Conservation (phyloP, 2,329 filamentous ascomycete species). For the Exserohilum rostratum region DNA sequence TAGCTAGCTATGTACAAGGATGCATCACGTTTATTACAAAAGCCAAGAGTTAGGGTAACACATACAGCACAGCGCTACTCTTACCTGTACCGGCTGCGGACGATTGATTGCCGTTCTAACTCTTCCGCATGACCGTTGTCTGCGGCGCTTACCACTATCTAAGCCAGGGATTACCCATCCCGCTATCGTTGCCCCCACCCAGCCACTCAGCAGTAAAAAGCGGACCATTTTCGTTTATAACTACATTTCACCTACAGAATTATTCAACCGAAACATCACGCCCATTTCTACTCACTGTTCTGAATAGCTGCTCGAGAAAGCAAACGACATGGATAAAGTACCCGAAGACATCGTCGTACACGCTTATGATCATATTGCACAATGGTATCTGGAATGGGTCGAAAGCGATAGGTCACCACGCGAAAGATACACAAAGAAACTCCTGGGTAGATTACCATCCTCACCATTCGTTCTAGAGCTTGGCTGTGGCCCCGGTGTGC, state of each 20-base stretch:
- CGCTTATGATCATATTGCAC: slow-evolving; percentile 11
- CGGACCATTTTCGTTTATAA: not conserved
- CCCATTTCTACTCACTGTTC: not conserved
- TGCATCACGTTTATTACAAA: too few species aligned
- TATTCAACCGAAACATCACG: not conserved
- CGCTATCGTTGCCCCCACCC: not conserved
- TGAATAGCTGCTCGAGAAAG: not conserved
- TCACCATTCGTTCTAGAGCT: slow-evolving; percentile 17
- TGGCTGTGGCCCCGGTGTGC: slow-evolving; percentile 21
- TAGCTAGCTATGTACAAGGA: too few species aligned
- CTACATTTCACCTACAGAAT: not conserved
- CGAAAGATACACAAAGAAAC: slow-evolving; percentile 4
- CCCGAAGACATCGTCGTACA: slow-evolving; percentile 9
- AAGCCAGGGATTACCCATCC: too few species aligned
- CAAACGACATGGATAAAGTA: not conserved
- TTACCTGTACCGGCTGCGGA: too few species aligned
- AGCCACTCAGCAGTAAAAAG: not conserved
- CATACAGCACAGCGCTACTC: too few species aligned
- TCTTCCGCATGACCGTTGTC: too few species aligned
- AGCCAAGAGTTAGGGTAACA: too few species aligned
- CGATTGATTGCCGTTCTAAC: too few species aligned
- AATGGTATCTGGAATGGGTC: slow-evolving; percentile 16
- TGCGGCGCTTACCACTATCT: too few species aligned
- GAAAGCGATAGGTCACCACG: slow-evolving; percentile 7
- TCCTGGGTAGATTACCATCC: not conserved